Evolutionary conservation across 176 grass and related monocot species (phyloP), one percentile per base, ranked within the genome.

Genomic region (Oryza punctata): DNA sequence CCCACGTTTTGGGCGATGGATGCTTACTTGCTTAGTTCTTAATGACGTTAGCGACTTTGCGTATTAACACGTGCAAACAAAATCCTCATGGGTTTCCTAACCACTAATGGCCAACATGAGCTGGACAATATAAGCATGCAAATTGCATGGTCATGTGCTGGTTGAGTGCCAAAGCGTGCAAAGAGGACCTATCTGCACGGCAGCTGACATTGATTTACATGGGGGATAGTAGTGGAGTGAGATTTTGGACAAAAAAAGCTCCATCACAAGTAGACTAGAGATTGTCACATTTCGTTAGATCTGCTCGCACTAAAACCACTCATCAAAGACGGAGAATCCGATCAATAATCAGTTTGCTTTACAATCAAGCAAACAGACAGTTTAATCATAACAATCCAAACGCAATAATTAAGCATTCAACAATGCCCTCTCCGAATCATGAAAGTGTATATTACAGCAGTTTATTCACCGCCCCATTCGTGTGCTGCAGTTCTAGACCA

Each of bases 281-380:
- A 57, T 61, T 19, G 81, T 83, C 60, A 35, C 43, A 35, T 6
- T 5, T 6, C 33, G 28, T 16, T 61, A 75, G 41, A 84, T 84
- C 44, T 68, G 44, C 44, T 33, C 19, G 26, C 57, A 13, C 43
- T 64, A 65, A 54, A 81, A 60, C 59, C 14, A 65, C 4, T n/a
- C 10, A 66, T 40, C 65, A 12, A 25, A 72, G 26, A 59, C 25
- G 18, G 14, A 45, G 54, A 25, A 81, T 81, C 40, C 12, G 23
- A 35, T 86, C 66, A 86, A 26, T 57, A 57, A 9, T 78, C n/a
- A 44, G 72, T 86, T 86, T 33, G 59, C 83, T 90, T 86, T 43
- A 44, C n/a, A 81, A 73, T 81, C 44, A 77, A 81, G 78, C 83
- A 72, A 86, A 67, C 72, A 66, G 11, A 61, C 32, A 10, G 47